A percentile compares a stretch with the other conserved stretches of the same genome.
phyloP scores from a whole-genome alignment of 345 rosid species.

The Xanthoceras sorbifolium region DNA sequence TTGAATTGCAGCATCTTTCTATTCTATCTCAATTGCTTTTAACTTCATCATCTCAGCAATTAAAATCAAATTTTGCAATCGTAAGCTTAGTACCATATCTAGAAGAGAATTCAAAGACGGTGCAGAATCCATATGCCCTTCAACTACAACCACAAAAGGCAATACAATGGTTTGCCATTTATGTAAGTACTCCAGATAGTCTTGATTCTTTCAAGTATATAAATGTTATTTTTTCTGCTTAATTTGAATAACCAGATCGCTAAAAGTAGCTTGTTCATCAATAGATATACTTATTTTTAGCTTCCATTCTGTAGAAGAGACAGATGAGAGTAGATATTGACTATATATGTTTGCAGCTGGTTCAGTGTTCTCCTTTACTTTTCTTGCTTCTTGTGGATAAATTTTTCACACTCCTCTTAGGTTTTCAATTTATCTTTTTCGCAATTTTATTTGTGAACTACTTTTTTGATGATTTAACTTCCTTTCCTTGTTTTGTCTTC shows the following conservation, averaged over 20 bases:
- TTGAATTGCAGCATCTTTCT: constrained; percentile 52
- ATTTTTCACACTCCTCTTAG: neutral
- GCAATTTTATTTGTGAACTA: too few relatives aligned
- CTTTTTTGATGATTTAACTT: neutral
- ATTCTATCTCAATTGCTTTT: constrained; percentile 27
- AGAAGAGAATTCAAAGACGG: constrained; percentile 5
- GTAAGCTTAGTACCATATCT: neutral
- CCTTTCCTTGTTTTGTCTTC: neutral
- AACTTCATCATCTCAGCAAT: constrained; percentile 24
- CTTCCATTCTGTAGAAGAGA: neutral
- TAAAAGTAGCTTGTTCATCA: neutral
- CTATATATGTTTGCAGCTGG: neutral
- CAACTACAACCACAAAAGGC: constrained; percentile 5
- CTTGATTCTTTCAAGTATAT: neutral
- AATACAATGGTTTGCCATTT: neutral
- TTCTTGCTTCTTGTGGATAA: neutral
- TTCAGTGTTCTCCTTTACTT: too few relatives aligned
- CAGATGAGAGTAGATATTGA: neutral
- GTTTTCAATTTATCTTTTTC: too few relatives aligned
- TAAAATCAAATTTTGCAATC: neutral
- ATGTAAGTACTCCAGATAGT: constrained; percentile 3
- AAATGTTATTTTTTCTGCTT: neutral
- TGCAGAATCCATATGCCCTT: constrained; percentile 7
- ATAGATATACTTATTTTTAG: neutral
- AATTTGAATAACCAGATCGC: neutral